Percentiles rank a stretch among this genome's conserved stretches.
Conservation (phyloP, 768 basidiomycete genomes). For the Tulasnella sp. region DNA sequence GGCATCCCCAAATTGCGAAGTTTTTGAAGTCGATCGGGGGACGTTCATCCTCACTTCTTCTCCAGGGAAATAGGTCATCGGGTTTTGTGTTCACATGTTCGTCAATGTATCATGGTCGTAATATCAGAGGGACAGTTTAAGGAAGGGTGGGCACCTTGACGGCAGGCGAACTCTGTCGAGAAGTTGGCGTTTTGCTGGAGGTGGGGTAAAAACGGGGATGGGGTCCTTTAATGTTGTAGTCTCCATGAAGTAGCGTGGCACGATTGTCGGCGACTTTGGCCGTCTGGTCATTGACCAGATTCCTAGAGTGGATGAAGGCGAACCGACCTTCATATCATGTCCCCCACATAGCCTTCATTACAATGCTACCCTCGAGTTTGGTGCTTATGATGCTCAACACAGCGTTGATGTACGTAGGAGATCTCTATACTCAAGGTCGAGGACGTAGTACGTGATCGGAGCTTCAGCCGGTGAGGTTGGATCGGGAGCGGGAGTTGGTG, state of each 20-base stretch:
- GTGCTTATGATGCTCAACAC: constrained; percentile 57
- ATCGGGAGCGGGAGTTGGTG: constrained; percentile 42
- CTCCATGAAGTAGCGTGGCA: not conserved
- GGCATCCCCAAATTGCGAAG: not conserved
- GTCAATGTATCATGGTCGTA: not conserved
- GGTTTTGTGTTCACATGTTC: constrained; percentile 12
- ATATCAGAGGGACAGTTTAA: not conserved
- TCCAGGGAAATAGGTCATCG: constrained; percentile 12
- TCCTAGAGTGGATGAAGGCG: constrained; percentile 67
- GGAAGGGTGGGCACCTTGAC: not conserved
- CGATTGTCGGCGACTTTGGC: not conserved
- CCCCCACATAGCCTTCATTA: constrained; percentile 80
- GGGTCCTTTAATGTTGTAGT: not conserved
- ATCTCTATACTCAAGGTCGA: constrained; percentile 87
- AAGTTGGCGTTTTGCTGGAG: not conserved
- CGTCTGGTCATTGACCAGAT: constrained; percentile 39
- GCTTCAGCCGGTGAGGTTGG: constrained; percentile 36
- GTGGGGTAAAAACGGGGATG: not conserved
- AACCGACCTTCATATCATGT: constrained; percentile 90
- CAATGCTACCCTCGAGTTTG: constrained; percentile 64
- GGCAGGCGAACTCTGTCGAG: constrained; percentile 5
- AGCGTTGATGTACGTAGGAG: constrained; percentile 72
- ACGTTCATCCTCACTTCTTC: not conserved
- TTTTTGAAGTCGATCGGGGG: constrained; percentile 5
- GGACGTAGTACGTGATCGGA: constrained; percentile 80